Base-by-base conservation (phyloP, 1,284 basidiomycete species). In the Athelia sp. region DNA sequence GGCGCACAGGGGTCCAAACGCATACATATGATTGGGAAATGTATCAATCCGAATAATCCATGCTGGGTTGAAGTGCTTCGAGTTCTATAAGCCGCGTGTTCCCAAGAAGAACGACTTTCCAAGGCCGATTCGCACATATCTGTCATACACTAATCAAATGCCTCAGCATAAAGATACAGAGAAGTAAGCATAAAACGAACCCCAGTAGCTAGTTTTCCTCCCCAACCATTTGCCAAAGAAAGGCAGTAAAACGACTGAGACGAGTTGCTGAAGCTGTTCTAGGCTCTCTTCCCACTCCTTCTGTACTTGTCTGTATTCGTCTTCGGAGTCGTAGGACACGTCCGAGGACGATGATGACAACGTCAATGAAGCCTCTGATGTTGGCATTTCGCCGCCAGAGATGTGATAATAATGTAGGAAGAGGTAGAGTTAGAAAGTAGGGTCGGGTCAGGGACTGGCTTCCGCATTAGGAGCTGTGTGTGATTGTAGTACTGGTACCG, bases 281-380 rank as follows among this genome's bases (percentile, higher is more conserved):
- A 96, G 61, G 60, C 86, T 90, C 67, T 96, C 93, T 60, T 93
- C 87, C 93, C 93, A 96, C 71, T 97, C 93, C 60, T 87, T 78
- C 66, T 93, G 88, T 8, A 90, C 89, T 51, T 90, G 71, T 15
- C 79, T 81, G 53, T 80, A 79, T 54, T 87, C 84, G 55, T 84
- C 86, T 54, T 90, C 87, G 6, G 73, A 75, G 63, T 87, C 84
- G 61, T 78, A 79, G 15, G 70, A 79, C 59, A 59, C 60, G 52
- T 73, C 68, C 29, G 83, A 78, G 9, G 43, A 44, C 18, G 63
- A 60, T 29, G 65, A 61, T 29, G 65, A 61, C 29, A 63, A 60
- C 56, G 74, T 74, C 48, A 75, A 56, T n/a, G 76, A 78, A 46
- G 60, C 56, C 49, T 71, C 62, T n/a, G 77, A 78, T 40, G 45